Base-by-base conservation (phyloP, 257 asterid species). In the Solanum etuberosum region DNA sequence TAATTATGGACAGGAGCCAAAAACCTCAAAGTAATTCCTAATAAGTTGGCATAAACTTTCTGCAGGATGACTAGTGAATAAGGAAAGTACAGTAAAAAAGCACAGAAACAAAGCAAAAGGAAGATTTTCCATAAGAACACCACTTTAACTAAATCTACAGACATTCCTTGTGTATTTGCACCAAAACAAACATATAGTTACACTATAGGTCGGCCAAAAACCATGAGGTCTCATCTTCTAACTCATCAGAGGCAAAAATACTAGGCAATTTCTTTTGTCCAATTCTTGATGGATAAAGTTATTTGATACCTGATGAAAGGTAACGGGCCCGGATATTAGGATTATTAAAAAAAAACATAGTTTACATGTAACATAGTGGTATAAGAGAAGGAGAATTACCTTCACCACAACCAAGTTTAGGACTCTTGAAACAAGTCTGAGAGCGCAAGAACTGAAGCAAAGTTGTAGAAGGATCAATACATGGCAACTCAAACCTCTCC, bases 321-420 rank as follows among this genome's bases (percentile, higher is more conserved):
- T 51, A 48, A 51, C 23, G 23, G 21, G 21, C 9, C 23, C 61
- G 23, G 4, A 18, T 54, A 18, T 9, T 20, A 54, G 4, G 4
- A 54, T 18, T 54, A 54, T 54, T 2, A 2, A 18, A 6, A 46
- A 13, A 51, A 7, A 18, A 54, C 0, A 18, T 3, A 18, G 63
- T 21, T 4, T 9, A 23, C 31, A 68, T 51, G 73, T 32, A 48
- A 74, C 27, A 67, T 3, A 51, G 34, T 23, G 27, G 31, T 73
- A 3, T 13, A 67, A 25, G 61, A 10, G 12, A 42, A 34, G 78
- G 15, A 71, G 23, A 71, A 32, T 71, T 67, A 95, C 98, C 98
- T 94, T 95, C 97, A 51, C 94, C 98, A 86, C 98, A 95, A 72
- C 96, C 92, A 71, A 94, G 98, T 90, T 95, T 95, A 89, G 90